Evolutionary conservation across 345 rosid species (phyloP).

Genomic region (Eucalyptus paniculata): DNA sequence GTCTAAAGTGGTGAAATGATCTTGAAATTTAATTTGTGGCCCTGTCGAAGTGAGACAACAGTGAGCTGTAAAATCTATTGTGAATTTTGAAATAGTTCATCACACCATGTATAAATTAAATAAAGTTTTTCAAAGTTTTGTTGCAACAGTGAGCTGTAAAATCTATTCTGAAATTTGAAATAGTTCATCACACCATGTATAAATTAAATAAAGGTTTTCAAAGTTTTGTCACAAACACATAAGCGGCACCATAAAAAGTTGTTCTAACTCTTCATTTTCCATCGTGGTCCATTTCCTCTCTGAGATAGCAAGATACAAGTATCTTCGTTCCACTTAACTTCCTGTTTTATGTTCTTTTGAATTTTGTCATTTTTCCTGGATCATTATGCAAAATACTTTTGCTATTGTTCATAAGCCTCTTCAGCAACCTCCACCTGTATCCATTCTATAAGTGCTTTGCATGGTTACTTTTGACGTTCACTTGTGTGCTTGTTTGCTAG

Average conservation of each 20-base stretch:
- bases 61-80: too few relatives aligned
- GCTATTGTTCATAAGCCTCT: not conserved
- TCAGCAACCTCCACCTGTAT: not conserved
- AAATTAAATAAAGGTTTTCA: not conserved
- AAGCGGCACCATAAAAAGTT: not conserved
- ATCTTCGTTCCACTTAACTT: not conserved
- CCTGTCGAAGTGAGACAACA: too few relatives aligned
- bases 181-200: too few relatives aligned
- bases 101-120: too few relatives aligned
- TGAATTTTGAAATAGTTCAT: too few relatives aligned
- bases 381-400: not conserved
- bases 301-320: not conserved
- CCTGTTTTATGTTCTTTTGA: not conserved
- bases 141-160: too few relatives aligned
- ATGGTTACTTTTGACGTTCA: not conserved
- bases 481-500: slow-evolving; percentile 15
- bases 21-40: too few relatives aligned
- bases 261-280: not conserved
- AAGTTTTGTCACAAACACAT: not conserved
- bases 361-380: not conserved
- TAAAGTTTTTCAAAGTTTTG: too few relatives aligned
- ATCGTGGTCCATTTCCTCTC: not conserved
- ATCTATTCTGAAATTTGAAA: too few relatives aligned
- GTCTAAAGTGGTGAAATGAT: not conserved
- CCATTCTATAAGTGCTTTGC: not conserved